Base-by-base conservation (phyloP, 2,329 filamentous ascomycete species). In the Beauveria sp. region DNA sequence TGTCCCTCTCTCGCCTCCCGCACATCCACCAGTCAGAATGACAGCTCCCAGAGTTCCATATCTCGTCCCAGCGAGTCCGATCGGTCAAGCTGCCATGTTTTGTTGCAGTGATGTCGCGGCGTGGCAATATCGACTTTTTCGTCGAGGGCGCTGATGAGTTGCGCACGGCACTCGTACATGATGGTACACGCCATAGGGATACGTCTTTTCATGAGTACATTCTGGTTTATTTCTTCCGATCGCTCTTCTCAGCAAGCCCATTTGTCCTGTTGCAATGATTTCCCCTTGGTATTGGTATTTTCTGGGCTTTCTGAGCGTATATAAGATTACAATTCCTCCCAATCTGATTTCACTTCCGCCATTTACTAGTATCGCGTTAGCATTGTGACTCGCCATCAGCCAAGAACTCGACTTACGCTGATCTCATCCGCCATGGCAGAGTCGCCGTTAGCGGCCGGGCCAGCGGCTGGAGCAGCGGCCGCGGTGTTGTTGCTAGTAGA, bases 351-450 rank as follows among this genome's bases (percentile, higher is more conserved):
- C 8, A 47, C 4, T n/a, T n/a, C 30, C 16, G 26, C 22, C 38
- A 20, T 51, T 53, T 58, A 58, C 55, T 62, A 20, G 16, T 28
- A 18, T 38, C 28, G 16, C 20, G 42, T 62, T 58, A 62, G 42
- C 42, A 52, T 28, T 9, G 2, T 22, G 10, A 16, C 5, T 54
- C 10, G 22, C 38, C 20, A 20, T 20, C 10, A 9, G 14, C 42
- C 12, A 42, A 30, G 5, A 20, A 7, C 30, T 24, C 10, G 5
- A 69, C 74, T 62, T 69, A 75, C 74, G 72, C 82, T 76, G 61
- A 87, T 86, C 68, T 87, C 85, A 64, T 88, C 84, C 67, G 86
- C 85, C 85, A 88, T 88, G n/a, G 81, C 71, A 45, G 82, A 84
- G 68, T 87, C 85, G 52, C 79, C 83, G 61, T 72, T 77, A 61